A percentile compares a stretch with the other conserved stretches of the same genome.
Conservation (phyloP, 148 eudicot species). For the Persicaria maculosa region DNA sequence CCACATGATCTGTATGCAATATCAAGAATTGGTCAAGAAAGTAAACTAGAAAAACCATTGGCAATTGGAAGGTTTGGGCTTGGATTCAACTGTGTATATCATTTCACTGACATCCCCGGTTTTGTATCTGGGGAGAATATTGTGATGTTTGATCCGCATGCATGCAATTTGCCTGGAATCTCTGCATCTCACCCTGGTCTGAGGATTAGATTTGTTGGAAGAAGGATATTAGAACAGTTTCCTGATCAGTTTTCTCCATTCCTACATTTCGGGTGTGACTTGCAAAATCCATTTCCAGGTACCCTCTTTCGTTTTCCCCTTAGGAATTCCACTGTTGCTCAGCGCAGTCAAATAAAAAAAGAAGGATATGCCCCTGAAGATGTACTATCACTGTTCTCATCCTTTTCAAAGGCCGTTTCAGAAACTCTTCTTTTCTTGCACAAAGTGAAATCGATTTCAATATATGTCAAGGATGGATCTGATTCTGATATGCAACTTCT, state of each 20-base stretch:
- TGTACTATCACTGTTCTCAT: conserved; percentile 79
- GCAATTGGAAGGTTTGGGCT: conserved; percentile 98
- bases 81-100: conserved; percentile 96
- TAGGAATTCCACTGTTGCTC: conserved; percentile 61
- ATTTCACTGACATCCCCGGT: conserved; percentile 88
- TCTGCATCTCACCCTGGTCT: conserved; percentile 98
- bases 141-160: conserved; percentile 99
- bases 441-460: conserved; percentile 77
- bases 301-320: conserved; percentile 98
- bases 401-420: conserved; percentile 84
- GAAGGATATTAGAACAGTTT: conserved; percentile 83
- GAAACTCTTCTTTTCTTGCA: conserved; percentile 87
- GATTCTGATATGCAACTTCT: conserved; percentile 72
- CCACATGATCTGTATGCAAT: conserved; percentile 91
- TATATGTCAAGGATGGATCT: conserved; percentile 75
- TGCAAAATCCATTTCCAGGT: conserved; percentile 81
- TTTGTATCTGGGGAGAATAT: conserved; percentile 98
- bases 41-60: conserved; percentile 94
- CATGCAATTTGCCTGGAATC: conserved; percentile 90
- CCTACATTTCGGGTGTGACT: conserved; percentile 88
- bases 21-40: conserved; percentile 99
- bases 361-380: conserved; percentile 85
- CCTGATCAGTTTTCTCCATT: conserved; percentile 99
- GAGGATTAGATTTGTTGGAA: conserved; percentile 85
- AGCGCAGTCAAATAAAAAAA: conserved; percentile 89